These are phyloP conservation scores for Sporothrix dimorphospora DNA, from an alignment of 2,329 filamentous ascomycete genomes.

Conservation along the genomic window DNA sequence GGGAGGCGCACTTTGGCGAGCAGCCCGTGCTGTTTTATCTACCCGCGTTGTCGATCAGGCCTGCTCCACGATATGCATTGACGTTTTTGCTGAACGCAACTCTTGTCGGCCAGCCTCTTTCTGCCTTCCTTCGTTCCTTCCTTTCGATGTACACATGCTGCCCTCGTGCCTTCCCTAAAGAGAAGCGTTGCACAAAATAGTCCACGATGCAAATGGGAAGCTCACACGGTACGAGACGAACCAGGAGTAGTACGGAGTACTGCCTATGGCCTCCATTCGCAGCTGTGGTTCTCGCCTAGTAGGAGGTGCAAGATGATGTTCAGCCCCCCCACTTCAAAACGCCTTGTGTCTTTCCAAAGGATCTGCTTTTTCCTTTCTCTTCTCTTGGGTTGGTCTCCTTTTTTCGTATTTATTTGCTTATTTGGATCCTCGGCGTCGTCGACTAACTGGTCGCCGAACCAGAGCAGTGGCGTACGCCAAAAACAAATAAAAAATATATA, in stretches of 20 bases:
- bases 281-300: background rate
- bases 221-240: background rate
- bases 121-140: background rate
- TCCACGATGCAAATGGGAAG: no score
- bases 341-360: background rate
- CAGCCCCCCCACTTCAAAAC: constrained; percentile 17
- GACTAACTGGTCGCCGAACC: background rate
- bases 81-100: background rate
- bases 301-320: background rate
- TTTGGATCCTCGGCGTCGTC: background rate
- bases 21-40: constrained; percentile 17
- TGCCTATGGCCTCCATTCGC: background rate
- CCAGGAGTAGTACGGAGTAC: no score
- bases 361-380: background rate
- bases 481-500: background rate
- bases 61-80: constrained; percentile 9
- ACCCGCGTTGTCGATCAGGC: constrained; percentile 25
- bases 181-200: background rate
- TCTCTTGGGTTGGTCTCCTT: background rate
- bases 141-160: background rate
- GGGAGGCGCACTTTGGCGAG: constrained; percentile 7
- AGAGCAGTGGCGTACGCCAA: background rate
- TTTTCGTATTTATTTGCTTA: background rate
- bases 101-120: background rate
- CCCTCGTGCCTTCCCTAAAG: background rate